A percentile compares a stretch with the other conserved stretches of the same genome.
phyloP scores from a whole-genome alignment of 495 filamentous ascomycete species.

The Bombardia bombarda region DNA sequence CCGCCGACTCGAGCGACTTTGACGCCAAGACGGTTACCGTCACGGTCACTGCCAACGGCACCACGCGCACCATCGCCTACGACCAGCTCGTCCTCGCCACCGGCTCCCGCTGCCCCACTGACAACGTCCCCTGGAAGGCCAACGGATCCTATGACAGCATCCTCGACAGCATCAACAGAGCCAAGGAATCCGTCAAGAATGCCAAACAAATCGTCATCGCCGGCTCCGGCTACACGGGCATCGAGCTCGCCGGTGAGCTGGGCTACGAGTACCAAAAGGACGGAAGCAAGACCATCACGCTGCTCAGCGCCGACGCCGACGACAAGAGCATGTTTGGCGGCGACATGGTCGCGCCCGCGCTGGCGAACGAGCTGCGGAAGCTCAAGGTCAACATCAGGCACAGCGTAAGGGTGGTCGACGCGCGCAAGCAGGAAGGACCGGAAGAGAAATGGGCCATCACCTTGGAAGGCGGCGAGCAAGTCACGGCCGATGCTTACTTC shows the following conservation, averaged over 20 bases:
- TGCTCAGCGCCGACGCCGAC: slow-evolving; percentile 36
- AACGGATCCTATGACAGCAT: slow-evolving; percentile 28
- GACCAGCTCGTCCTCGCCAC: slow-evolving; percentile 88
- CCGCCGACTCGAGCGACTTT: slow-evolving; percentile 28
- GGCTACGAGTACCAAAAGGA: slow-evolving; percentile 37
- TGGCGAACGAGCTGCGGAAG: slow-evolving; percentile 36
- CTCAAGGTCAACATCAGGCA: slow-evolving; percentile 42
- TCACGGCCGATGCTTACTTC: slow-evolving; percentile 52
- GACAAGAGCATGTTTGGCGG: slow-evolving; percentile 36
- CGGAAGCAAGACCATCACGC: slow-evolving; percentile 39
- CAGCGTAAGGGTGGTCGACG: slow-evolving; percentile 31
- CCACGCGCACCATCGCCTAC: slow-evolving; percentile 40
- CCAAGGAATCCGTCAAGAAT: slow-evolving; percentile 19
- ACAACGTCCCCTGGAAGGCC: slow-evolving; percentile 35
- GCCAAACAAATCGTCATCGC: slow-evolving; percentile 38
- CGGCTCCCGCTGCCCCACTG: slow-evolving; percentile 63
- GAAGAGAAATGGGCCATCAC: slow-evolving; percentile 31
- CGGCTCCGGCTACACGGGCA: slow-evolving; percentile 35
- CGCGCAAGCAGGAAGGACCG: slow-evolving; percentile 4
- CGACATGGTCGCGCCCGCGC: slow-evolving; percentile 22
- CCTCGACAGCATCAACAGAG: slow-evolving; percentile 16
- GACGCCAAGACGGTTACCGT: slow-evolving; percentile 51
- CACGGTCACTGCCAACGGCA: slow-evolving; percentile 13
- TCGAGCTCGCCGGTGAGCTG: slow-evolving; percentile 36
- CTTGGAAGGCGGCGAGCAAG: slow-evolving; percentile 27